Evolutionary conservation across 2,329 filamentous ascomycete genomes (phyloP).

Genomic region (Leptographium flavum): DNA sequence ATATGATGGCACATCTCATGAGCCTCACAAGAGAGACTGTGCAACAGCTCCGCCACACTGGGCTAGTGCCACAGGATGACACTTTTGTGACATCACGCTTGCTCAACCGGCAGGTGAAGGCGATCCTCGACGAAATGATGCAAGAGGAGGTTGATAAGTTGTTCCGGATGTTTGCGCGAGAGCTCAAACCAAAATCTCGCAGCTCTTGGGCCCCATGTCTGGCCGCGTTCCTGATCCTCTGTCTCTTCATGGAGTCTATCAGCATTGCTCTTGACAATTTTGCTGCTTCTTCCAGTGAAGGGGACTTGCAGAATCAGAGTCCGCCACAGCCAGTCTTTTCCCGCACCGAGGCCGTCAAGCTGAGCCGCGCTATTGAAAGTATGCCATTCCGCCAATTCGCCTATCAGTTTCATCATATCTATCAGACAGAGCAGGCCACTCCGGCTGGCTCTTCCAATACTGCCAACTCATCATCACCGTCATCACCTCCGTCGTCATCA

Average conservation of each 20-base stretch:
- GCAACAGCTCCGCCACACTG: conserved; percentile 23
- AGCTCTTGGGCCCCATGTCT: conserved; percentile 42
- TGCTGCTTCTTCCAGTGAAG: conserved; percentile 35
- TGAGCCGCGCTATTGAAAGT: conserved; percentile 39
- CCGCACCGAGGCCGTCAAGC: conserved; percentile 28
- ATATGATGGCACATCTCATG: conserved; percentile 40
- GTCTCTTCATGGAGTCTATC: conserved; percentile 43
- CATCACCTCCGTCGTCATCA: background rate
- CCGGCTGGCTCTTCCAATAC: conserved; percentile 14
- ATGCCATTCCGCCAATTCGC: conserved; percentile 46
- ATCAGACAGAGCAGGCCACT: conserved; percentile 40
- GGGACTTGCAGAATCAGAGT: conserved; percentile 24
- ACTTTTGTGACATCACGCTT: conserved; percentile 36
- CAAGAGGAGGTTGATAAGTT: conserved; percentile 34
- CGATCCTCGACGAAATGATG: conserved; percentile 40
- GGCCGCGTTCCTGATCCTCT: conserved; percentile 40
- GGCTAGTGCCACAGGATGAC: conserved; percentile 28
- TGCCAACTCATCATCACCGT: background rate
- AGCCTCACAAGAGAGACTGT: conserved; percentile 32
- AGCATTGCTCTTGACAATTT: conserved; percentile 39
- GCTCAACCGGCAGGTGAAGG: conserved; percentile 42
- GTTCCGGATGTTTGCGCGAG: conserved; percentile 37
- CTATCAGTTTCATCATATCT: conserved; percentile 45
- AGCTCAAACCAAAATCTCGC: conserved; percentile 38
- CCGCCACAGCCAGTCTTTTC: conserved; percentile 14